A percentile compares a stretch with the other conserved stretches of the same genome.
Evolutionary conservation across 495 filamentous ascomycete species (phyloP).

Genomic region (Penicillium robsamsonii): DNA sequence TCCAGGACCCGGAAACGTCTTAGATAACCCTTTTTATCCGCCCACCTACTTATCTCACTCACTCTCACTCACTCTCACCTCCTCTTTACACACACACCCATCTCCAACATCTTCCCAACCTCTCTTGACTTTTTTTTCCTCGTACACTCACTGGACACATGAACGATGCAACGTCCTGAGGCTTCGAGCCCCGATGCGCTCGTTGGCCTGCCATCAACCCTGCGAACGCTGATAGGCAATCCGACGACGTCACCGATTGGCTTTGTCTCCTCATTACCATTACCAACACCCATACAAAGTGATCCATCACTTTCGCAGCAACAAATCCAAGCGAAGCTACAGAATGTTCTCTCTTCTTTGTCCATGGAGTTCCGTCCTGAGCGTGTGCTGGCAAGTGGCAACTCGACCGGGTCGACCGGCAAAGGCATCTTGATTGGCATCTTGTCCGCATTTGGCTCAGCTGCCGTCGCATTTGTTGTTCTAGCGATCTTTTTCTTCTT

Average conservation of each 20-base stretch:
- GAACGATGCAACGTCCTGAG: conserved; percentile 49
- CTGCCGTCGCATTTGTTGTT: conserved; percentile 74
- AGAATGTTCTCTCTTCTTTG: conserved; percentile 32
- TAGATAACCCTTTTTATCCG: conserved; percentile 23
- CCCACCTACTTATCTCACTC: conserved; percentile 15
- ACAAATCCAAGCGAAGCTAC: conserved; percentile 30
- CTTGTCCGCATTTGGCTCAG: conserved; percentile 94
- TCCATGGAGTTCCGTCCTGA: conserved; percentile 28
- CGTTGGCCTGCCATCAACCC: conserved; percentile 38
- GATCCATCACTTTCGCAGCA: conserved; percentile 23
- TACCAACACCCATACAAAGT: conserved; percentile 13
- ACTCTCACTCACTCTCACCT: conserved; percentile 12
- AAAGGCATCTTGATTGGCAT: conserved; percentile 93
- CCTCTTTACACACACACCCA: conserved; percentile 11
- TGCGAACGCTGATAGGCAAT: conserved; percentile 35
- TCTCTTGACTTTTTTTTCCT: background rate
- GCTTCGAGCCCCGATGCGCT: conserved; percentile 43
- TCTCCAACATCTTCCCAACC: background rate
- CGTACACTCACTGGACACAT: conserved; percentile 18
- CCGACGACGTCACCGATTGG: conserved; percentile 37
- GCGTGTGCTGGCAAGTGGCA: conserved; percentile 35
- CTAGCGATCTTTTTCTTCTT: conserved; percentile 92
- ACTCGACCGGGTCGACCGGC: conserved; percentile 53
- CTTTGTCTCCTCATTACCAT: conserved; percentile 16
- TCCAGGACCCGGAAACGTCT: conserved; percentile 32